Base-by-base conservation (phyloP, 2,329 filamentous ascomycete genomes). In the Microdochium trichocladiopsis region DNA sequence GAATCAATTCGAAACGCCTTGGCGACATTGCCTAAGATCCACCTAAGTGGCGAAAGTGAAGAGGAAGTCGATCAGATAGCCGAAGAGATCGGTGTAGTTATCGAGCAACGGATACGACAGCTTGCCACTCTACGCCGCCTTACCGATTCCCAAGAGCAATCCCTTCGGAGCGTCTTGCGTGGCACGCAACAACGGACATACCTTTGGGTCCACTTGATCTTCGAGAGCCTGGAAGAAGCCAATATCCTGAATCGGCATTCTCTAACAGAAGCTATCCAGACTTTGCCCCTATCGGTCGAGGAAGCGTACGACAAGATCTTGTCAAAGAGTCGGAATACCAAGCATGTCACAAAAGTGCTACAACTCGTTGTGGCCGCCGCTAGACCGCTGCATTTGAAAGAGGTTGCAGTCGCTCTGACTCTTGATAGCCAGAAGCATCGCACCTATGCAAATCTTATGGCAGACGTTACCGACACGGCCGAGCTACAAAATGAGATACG, bases 31-130 rank as follows among this genome's bases (percentile, higher is more conserved):
- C 60, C 63, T 11, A 57, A 55, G 14, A 66, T 69, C 47, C 66
- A 60, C 41, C 56, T 71, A 14, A 55, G 53, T 31, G 69, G 64
- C 2, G 61, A 65, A 2, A 36, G 18, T 18, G 61, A 66, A 22
- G 56, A 59, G 3, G 60, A 69, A 22, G 57, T 55, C 0, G 52
- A 63, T 14, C 55, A 49, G 5, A 70, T 69, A 25, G 55, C 60
- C 9, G 45, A 55, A 11, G 67, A 70, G 33, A 64, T 70, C n/a
- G 54, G 63, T 37, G 51, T 60, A 41, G 60, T 64, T 10, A 67
- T 68, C 5, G 25, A 59, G 25, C 43, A 53, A 22, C 56, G 58
- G 23, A 52, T 65, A 8, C 21, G 58, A 12, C 31, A 58, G 25
- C 11, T 57, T 3, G 18, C 41, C 5, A 25, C 9, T n/a, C 18